Evolutionary conservation across 805 yeast genomes (phyloP), one percentile per base, ranked within the genome.

Genomic region (Starmerella roubikii): DNA sequence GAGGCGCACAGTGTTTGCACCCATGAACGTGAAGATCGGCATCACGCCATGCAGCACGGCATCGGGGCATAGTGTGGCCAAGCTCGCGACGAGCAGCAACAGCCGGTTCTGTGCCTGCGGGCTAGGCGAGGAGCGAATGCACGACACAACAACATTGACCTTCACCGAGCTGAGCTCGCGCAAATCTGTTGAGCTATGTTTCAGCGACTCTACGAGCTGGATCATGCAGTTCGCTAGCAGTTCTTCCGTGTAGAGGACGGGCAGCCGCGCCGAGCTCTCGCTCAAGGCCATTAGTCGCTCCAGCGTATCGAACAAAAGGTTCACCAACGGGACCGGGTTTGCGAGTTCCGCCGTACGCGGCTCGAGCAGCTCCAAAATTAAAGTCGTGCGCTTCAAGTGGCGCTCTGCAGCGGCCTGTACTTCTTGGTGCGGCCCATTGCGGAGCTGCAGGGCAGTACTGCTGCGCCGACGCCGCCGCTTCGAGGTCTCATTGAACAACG

Each of bases 11-110:
- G 96, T 86, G 54, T 85, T 93, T 11, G 97, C 94, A 43, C 98
- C 98, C 97, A 91, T 91, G 53, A 91, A 91, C 1, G 98, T 91
- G 66, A 91, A 91, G 37, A 91, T 88, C n/a, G 98, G 98, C 98
- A 91, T 91, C 8, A 91, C 94, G 2, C 95, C 81, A 61, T 91
- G 97, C 38, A 91, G 65, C 22, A 91, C 85, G 23, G 80, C 73
- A 54, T 88, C 96, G 8, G 97, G 95, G 11, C 88, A 81, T 40
- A 91, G 62, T 1, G 84, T 67, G 1, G 97, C 97, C 49, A 91
- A 64, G 35, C 84, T 78, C 2, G 96, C 80, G 49, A 91, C 76
- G 21, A 91, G 88, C 42, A 88, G 64, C 42, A 91, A 64, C 36
- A 88, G 62, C 49, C 85, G 72, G 61, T 91, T 91, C 61, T 91